Base-by-base conservation (phyloP, 192 early-diverging fungal genomes). In the Rhizophagus prolifer region DNA sequence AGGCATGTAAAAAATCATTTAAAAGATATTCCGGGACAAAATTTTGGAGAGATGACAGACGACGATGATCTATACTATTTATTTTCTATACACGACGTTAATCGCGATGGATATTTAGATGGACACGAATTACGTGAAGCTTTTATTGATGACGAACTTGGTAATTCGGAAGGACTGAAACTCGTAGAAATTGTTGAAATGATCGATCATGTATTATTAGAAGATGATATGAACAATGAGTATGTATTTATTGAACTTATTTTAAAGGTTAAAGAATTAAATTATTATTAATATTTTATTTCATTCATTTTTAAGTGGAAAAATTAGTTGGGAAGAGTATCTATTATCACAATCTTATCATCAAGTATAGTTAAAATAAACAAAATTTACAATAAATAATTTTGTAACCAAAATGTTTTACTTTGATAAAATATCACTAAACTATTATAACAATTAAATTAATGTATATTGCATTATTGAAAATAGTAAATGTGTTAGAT, bases 221-320 rank as follows among this genome's bases (percentile, higher is more conserved):
- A 94, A 75, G 93, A 94, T 72, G 94, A 95, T 84, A 82, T 82
- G 23, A 82, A 95, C 78, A 87, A 87, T 73, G 92, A 95, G 88
- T 89, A 85, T 79, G 86, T 81, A 9, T 63, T 63, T 25, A 28
- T 63, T 68, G 30, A 68, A 21, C 16, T 19, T 38, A 16, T 34
- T 68, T 67, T 68, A n/a, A 41, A 41, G 14, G 41, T 67, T 68
- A n/a, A 41, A 41, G 14, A 68, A 19, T 68, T 36, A 34, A 34
- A 16, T 4, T 19, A 34, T 19, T 19, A 34, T 36, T 30, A 26
- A 67, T 10, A 9, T 34, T 41, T 34, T 68, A 30, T 16, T 68
- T 28, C 3, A 8, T 68, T 34, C 21, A 16, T 63, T 63, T 31
- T 63, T 6, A 30, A 68, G 66, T 2, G 66, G 66, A 13, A 30